Conservation (phyloP, 768 basidiomycete genomes). For the Phylloporus scabripes region DNA sequence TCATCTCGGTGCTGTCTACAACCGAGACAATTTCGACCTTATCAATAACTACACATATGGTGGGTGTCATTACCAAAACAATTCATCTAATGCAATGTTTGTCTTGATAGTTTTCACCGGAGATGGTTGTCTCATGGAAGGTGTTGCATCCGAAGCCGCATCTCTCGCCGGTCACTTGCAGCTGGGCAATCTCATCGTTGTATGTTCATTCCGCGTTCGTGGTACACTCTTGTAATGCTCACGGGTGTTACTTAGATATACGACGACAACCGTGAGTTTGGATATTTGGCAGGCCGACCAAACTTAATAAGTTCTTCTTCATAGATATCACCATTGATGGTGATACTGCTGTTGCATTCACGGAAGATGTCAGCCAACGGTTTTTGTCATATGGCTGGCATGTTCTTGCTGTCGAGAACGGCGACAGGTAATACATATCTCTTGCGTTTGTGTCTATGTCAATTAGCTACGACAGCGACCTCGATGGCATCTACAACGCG, state of each 20-base stretch:
- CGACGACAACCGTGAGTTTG: conserved; percentile 84
- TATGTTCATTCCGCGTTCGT: conserved; percentile 37
- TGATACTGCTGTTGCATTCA: conserved; percentile 87
- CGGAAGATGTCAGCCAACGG: conserved; percentile 85
- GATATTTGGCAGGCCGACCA: not conserved
- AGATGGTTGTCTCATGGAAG: conserved; percentile 97
- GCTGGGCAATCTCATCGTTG: conserved; percentile 88
- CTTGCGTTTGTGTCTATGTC: not conserved
- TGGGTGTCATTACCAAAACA: conserved; percentile 26
- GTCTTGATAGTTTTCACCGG: conserved; percentile 68
- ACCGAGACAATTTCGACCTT: conserved; percentile 77
- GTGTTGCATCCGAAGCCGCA: conserved; percentile 88
- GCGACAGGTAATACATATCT: conserved; percentile 52
- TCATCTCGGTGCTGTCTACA: conserved; percentile 85
- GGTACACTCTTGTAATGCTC: conserved; percentile 12
- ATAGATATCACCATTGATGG: conserved; percentile 95
- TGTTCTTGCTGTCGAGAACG: conserved; percentile 77
- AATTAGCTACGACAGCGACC: conserved; percentile 50
- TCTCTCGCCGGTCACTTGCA: conserved; percentile 92
- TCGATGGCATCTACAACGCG: conserved; percentile 69
- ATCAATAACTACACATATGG: conserved; percentile 89
- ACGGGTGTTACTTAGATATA: conserved; percentile 56
- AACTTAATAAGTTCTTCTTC: conserved; percentile 6
- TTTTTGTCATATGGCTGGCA: conserved; percentile 95
- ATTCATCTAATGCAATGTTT: not conserved